Conservation (phyloP, 2,329 filamentous ascomycete species). For the Hawksworthiomyces lignivorus region DNA sequence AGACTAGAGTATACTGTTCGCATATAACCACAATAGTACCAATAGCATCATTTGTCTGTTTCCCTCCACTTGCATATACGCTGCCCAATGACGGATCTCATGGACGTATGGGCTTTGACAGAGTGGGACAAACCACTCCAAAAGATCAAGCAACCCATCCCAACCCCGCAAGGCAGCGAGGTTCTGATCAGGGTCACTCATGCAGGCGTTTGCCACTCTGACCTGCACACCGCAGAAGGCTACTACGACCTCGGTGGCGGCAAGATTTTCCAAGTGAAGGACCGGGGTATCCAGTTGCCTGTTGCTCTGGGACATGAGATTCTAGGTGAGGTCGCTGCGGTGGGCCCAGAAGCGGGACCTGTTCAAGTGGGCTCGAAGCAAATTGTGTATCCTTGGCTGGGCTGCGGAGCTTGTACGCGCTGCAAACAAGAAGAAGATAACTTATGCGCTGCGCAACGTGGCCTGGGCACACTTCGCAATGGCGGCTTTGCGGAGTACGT, state of each 20-base stretch:
- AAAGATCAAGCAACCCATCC: slow-evolving; percentile 6
- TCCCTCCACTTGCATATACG: slow-evolving; percentile 70
- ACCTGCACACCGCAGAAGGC: slow-evolving; percentile 9
- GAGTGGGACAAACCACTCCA: slow-evolving; percentile 9
- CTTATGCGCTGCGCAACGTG: slow-evolving; percentile 8
- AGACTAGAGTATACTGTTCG: too few species aligned
- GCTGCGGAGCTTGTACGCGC: slow-evolving; percentile 7
- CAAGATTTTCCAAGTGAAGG: slow-evolving; percentile 6
- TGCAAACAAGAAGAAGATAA: slow-evolving; percentile 10
- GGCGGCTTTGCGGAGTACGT: slow-evolving; percentile 11
- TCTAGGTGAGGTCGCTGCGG: slow-evolving; percentile 3
- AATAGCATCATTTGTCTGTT: too few species aligned
- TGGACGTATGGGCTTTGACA: slow-evolving; percentile 9
- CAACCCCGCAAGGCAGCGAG: not conserved
- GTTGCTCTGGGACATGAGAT: slow-evolving; percentile 10
- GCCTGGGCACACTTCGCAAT: slow-evolving; percentile 7
- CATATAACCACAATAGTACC: too few species aligned
- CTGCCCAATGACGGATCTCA: slow-evolving; percentile 24
- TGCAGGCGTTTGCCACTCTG: slow-evolving; percentile 10
- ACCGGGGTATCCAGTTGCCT: slow-evolving; percentile 9
- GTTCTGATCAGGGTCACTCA: slow-evolving; percentile 9
- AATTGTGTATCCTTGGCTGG: slow-evolving; percentile 11
- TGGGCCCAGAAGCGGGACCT: slow-evolving; percentile 3
- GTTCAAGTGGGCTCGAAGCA: slow-evolving; percentile 2
- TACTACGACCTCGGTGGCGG: slow-evolving; percentile 9